Conservation (phyloP, 2,329 filamentous ascomycete genomes). For the Aspergillus neotritici region DNA sequence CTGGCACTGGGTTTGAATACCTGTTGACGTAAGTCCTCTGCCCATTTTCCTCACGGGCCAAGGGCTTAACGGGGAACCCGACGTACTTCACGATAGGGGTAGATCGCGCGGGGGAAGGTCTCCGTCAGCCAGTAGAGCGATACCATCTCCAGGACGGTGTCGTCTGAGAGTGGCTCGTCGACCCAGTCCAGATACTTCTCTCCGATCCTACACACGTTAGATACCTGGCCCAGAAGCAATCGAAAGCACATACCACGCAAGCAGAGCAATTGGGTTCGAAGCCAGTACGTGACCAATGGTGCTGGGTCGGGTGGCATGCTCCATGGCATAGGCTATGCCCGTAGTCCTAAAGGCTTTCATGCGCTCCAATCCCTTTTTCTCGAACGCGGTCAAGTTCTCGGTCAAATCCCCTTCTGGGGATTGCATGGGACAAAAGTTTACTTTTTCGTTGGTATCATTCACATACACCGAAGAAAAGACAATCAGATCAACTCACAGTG, state of each 20-base stretch:
- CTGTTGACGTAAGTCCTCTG: too few species aligned
- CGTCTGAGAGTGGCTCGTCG: conserved; percentile 25
- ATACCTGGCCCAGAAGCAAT: not conserved
- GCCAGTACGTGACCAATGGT: conserved; percentile 33
- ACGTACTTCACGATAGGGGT: conserved; percentile 28
- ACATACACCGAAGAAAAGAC: too few species aligned
- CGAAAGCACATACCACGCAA: conserved; percentile 24
- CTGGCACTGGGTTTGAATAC: too few species aligned
- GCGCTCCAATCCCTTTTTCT: conserved; percentile 28
- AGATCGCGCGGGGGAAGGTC: conserved; percentile 32
- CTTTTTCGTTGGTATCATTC: conserved; percentile 13
- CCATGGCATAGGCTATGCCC: conserved; percentile 23
- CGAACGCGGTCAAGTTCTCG: conserved; percentile 15
- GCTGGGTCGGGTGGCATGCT: conserved; percentile 29
- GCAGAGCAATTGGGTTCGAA: conserved; percentile 26
- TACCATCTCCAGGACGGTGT: conserved; percentile 30
- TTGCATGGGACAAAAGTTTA: conserved; percentile 24
- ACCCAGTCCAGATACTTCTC: conserved; percentile 37
- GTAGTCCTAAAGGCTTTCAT: conserved; percentile 13
- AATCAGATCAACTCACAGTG: conserved; percentile 21
- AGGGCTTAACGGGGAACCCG: not conserved
- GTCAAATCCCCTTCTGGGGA: conserved; percentile 17
- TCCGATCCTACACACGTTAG: conserved; percentile 29
- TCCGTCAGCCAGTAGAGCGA: conserved; percentile 37
- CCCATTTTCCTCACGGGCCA: not conserved